Base-by-base conservation (phyloP, 805 yeast genomes). In the Candida schatavii region DNA sequence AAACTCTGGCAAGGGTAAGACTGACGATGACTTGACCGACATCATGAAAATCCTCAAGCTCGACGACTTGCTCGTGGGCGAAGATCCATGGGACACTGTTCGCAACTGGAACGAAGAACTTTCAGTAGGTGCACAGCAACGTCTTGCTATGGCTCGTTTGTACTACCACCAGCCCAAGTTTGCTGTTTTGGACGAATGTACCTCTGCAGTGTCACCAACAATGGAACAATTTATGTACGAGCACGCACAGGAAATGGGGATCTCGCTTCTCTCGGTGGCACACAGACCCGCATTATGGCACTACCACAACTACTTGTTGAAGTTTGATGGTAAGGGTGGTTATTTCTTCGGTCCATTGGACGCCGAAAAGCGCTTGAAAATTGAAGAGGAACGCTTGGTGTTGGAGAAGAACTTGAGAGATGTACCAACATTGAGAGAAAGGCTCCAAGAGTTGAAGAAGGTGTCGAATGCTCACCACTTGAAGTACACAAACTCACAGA, bases 181-280 rank as follows among this genome's bases (percentile, higher is more conserved):
- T 72, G 98, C 98, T 0, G 96, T 90, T 20, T 70, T 90, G 49
- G 98, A 90, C 65, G 98, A 90, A 68, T 90, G 97, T 62, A 90
- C 98, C 0, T 88, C 96, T 3, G 91, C 96, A 1, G 95, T 90
- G 2, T 83, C 97, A 0, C 87, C 93, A 9, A 86, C 85, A 46
- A 83, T 89, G 80, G 98, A 90, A 59, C 88, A 85, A 47, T 80
- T 83, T 52, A 89, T 91, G 87, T 90, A 90, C 56, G 64, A 80
- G 39, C 84, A 85, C 54, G 96, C 97, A 0, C 86, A 85, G 57
- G 69, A 74, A 14, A 70, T 86, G 46, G 87, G 88, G 0, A 88
- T 89, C 43, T 85, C 96, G 0, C 75, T 90, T 15, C 67, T 90
- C 29, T 88, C 96, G 0, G 97, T 90, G 7, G 93, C 96, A 37